Percentiles rank a stretch among this genome's conserved stretches.
These are phyloP conservation scores for Vigna hirtella DNA, from an alignment of 306 rosid genomes.

Conservation along the genomic window DNA sequence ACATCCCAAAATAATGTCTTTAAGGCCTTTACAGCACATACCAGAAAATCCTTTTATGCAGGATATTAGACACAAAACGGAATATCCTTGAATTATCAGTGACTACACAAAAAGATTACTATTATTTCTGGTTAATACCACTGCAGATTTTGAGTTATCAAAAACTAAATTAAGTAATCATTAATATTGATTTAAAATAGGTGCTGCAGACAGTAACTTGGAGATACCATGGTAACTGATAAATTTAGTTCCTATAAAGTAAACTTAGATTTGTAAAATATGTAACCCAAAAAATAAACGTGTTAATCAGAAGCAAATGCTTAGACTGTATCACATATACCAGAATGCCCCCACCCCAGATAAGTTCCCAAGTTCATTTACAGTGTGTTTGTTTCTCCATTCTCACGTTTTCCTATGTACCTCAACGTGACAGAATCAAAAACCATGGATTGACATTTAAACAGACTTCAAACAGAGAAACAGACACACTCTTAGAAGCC, in stretches of 20 bases:
- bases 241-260: slow-evolving; percentile 12
- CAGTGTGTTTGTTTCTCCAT: neutral
- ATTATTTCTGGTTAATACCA: slow-evolving; percentile 18
- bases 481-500: slow-evolving; percentile 14
- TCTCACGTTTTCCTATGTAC: neutral
- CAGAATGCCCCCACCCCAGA: slow-evolving; percentile 24
- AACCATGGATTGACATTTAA: neutral
- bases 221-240: neutral
- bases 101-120: slow-evolving; percentile 33
- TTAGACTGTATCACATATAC: slow-evolving; percentile 42
- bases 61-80: neutral
- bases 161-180: neutral
- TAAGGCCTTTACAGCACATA: slow-evolving; percentile 19
- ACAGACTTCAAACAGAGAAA: neutral
- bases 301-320: slow-evolving; percentile 47
- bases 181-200: neutral
- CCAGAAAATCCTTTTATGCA: neutral
- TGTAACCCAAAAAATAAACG: slow-evolving; percentile 41
- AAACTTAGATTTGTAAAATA: slow-evolving; percentile 30
- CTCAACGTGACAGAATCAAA: neutral
- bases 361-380: neutral
- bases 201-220: neutral
- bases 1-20: neutral
- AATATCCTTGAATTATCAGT: slow-evolving; percentile 22
- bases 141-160: neutral